Evolutionary conservation across 805 yeast genomes (phyloP), one percentile per base, ranked within the genome.

Genomic region (Kluyveromyces lactis): DNA sequence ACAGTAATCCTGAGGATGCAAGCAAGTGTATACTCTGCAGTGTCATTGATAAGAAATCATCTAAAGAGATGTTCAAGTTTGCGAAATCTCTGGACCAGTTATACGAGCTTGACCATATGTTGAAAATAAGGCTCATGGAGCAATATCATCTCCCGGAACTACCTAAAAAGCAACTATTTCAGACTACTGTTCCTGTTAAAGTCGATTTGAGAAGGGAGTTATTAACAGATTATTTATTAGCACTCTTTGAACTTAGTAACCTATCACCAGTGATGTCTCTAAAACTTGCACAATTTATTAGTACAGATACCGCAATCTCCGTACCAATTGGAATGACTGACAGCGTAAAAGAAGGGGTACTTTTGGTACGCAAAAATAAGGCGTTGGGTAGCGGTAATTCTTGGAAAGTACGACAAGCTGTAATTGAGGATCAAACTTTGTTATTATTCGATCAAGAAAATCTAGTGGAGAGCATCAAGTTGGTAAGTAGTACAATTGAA

Each of bases 371-470:
- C 33, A 74, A 77, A 38, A 79, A 80, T 16, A 61, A 61, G 34
- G 49, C 66, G 4, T 33, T 61, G 50, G 81, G 85, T 7, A 62
- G 79, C 39, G 81, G 81, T 2, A 64, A 67, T 24, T 65, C 63
- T 19, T 83, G 94, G 94, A 80, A 77, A 52, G 69, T 76, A 4
- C 62, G 85, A 37, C 80, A 81, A 69, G 81, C 82, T 56, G 75
- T 75, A 31, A 68, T 81, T 15, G 81, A 77, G 43, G 80, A 81
- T 0, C 75, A 78, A 2, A 59, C 54, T 23, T 61, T 83, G 36
- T 74, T 73, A 39, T 66, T 81, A 17, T 73, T 66, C 46, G 90
- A 83, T 30, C 46, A 52, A 18, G 83, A 83, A 2, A 57, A 67
- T 8, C 46, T 72, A 11, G 46, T 73, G 10, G 89, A 83, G 44